These are phyloP conservation scores for Boletus huronensis DNA, from an alignment of 768 basidiomycete genomes.

Conservation along the genomic window DNA sequence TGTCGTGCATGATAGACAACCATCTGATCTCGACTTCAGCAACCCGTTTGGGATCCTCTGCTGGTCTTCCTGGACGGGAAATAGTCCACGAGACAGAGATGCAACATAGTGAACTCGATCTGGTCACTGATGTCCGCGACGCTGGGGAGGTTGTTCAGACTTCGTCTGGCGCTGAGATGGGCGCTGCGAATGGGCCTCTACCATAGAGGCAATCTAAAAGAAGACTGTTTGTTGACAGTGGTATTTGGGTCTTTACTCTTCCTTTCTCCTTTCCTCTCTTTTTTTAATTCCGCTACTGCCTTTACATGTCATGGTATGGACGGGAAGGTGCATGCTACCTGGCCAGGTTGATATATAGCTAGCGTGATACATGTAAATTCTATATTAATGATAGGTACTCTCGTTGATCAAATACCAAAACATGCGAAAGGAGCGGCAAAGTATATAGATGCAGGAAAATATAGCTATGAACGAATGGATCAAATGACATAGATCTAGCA, in stretches of 20 bases:
- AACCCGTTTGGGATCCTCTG: neutral
- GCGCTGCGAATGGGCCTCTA: neutral
- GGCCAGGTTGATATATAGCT: slow-evolving; percentile 11
- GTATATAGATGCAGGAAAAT: slow-evolving; percentile 15
- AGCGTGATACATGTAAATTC: slow-evolving; percentile 26
- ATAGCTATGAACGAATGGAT: slow-evolving; percentile 16
- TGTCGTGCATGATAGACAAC: slow-evolving; percentile 34
- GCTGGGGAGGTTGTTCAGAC: slow-evolving; percentile 1
- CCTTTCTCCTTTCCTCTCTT: no score
- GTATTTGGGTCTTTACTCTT: neutral
- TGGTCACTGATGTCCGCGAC: neutral
- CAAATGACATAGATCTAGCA: slow-evolving; percentile 16
- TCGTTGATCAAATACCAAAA: slow-evolving; percentile 10
- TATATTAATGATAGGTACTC: slow-evolving; percentile 29
- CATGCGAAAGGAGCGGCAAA: slow-evolving; percentile 10
- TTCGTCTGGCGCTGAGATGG: neutral
- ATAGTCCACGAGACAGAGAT: neutral
- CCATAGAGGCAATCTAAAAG: neutral
- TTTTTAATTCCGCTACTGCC: neutral
- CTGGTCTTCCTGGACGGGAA: neutral
- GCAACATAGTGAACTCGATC: neutral
- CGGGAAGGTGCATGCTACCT: slow-evolving; percentile 1
- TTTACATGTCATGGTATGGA: slow-evolving; percentile 1
- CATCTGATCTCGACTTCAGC: slow-evolving; percentile 30
- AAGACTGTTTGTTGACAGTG: neutral